Evolutionary conservation across 2,329 filamentous ascomycete genomes (phyloP).

Genomic region (Karstenula rhodostoma): DNA sequence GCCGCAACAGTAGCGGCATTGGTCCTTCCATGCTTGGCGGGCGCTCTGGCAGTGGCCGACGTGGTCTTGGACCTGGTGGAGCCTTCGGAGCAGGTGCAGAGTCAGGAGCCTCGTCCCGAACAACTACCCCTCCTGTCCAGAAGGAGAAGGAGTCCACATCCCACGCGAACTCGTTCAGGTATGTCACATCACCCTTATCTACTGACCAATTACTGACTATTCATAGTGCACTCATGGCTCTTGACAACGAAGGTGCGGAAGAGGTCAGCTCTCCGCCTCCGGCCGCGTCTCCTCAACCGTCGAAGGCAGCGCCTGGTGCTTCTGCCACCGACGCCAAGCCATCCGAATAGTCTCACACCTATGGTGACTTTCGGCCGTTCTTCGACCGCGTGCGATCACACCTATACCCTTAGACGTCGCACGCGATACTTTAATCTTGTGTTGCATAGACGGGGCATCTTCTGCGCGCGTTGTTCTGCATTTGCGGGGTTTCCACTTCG

Average conservation of each 20-base stretch:
- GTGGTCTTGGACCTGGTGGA: conserved; percentile 76
- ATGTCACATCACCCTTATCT: conserved; percentile 51
- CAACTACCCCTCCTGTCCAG: conserved; percentile 79
- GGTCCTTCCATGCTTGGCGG: conserved; percentile 88
- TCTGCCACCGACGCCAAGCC: conserved; percentile 39
- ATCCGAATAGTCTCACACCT: conserved; percentile 48
- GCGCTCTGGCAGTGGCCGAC: conserved; percentile 87
- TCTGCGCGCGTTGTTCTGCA: conserved; percentile 50
- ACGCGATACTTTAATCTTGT: conserved; percentile 50
- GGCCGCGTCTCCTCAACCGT: conserved; percentile 70
- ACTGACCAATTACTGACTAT: conserved; percentile 24
- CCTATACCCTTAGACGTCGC: conserved; percentile 47
- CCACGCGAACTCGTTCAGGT: conserved; percentile 90
- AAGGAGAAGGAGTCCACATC: conserved; percentile 73
- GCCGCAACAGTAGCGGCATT: conserved; percentile 66
- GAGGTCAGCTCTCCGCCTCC: conserved; percentile 71
- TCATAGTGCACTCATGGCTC: conserved; percentile 61
- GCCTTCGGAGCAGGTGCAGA: conserved; percentile 77
- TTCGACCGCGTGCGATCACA: conserved; percentile 46
- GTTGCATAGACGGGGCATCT: conserved; percentile 52
- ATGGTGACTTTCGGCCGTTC: conserved; percentile 30
- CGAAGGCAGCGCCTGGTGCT: conserved; percentile 57
- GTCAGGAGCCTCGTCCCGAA: conserved; percentile 86
- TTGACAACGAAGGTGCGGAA: conserved; percentile 66
- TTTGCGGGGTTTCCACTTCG: conserved; percentile 42